Percentiles rank a stretch among this genome's conserved stretches.
Conservation (phyloP, 352 stramenopile genomes). For the Phytophthora syringae region DNA sequence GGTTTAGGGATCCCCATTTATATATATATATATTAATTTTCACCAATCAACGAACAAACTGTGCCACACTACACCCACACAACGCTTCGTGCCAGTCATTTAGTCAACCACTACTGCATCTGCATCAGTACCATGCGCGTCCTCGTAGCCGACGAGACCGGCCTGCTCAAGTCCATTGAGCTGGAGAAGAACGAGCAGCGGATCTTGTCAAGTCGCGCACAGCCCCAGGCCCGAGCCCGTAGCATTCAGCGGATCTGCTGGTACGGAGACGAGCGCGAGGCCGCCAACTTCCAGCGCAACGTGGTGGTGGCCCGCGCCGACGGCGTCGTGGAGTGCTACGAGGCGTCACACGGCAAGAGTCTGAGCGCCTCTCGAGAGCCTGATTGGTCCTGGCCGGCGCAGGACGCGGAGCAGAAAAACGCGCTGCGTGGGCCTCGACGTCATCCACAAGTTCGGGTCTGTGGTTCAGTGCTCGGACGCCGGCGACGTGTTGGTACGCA, state of each 20-base stretch:
- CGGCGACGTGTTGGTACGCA: constrained; percentile 64
- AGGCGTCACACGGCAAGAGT: constrained; percentile 46
- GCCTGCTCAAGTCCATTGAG: constrained; percentile 82
- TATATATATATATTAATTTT: no score
- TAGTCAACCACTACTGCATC: background rate
- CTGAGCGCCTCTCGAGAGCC: constrained; percentile 37
- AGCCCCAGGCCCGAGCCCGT: constrained; percentile 55
- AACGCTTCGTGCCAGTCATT: constrained; percentile 17
- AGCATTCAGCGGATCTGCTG: constrained; percentile 67
- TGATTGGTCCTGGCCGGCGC: constrained; percentile 53
- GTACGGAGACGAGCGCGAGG: constrained; percentile 59
- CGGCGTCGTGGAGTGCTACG: constrained; percentile 73
- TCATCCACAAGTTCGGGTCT: constrained; percentile 65
- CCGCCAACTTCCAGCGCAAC: constrained; percentile 43
- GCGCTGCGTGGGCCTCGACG: constrained; percentile 59
- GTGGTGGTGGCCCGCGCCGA: constrained; percentile 67
- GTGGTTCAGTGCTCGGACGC: constrained; percentile 70
- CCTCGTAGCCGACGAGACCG: constrained; percentile 82
- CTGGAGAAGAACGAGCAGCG: constrained; percentile 76
- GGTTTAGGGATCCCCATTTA: no score
- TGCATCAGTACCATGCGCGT: constrained; percentile 59
- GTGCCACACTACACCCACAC: background rate
- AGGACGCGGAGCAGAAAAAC: constrained; percentile 20
- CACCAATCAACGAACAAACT: background rate
- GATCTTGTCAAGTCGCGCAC: constrained; percentile 50